Evolutionary conservation across 2,329 filamentous ascomycete species (phyloP).

Genomic region (Apiospora koreana): DNA sequence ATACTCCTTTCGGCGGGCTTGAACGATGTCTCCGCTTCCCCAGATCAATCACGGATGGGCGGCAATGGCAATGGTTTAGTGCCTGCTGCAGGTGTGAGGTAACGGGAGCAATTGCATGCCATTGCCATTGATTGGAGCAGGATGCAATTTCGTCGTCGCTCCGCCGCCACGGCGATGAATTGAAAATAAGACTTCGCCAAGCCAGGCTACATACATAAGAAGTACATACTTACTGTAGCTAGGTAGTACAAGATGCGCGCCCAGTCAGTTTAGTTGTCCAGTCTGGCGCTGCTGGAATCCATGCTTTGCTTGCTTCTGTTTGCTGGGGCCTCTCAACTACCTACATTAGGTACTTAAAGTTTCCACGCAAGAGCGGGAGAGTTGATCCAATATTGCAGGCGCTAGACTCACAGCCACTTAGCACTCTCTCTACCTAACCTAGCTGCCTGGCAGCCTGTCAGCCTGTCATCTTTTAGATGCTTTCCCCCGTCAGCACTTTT

Average conservation of each 20-base stretch:
- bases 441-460: too few species aligned
- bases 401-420: background rate
- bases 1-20: background rate
- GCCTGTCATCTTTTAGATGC: too few species aligned
- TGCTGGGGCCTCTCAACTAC: background rate
- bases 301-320: background rate
- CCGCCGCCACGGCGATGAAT: background rate
- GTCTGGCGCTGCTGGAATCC: background rate
- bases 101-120: background rate
- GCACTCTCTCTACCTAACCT: too few species aligned
- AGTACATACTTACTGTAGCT: too few species aligned
- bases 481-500: too few species aligned
- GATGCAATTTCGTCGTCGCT: slow-evolving; percentile 4
- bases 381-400: background rate
- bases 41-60: slow-evolving; percentile 3
- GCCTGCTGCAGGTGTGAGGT: background rate
- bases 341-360: too few species aligned
- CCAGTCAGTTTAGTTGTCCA: background rate
- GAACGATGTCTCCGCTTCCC: background rate
- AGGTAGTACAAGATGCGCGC: background rate
- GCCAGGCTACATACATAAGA: background rate
- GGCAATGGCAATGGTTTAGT: background rate
- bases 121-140: background rate
- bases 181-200: background rate
- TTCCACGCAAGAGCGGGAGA: background rate